Conservation (phyloP, 2,329 filamentous ascomycete genomes). For the Blastomyces parvus region DNA sequence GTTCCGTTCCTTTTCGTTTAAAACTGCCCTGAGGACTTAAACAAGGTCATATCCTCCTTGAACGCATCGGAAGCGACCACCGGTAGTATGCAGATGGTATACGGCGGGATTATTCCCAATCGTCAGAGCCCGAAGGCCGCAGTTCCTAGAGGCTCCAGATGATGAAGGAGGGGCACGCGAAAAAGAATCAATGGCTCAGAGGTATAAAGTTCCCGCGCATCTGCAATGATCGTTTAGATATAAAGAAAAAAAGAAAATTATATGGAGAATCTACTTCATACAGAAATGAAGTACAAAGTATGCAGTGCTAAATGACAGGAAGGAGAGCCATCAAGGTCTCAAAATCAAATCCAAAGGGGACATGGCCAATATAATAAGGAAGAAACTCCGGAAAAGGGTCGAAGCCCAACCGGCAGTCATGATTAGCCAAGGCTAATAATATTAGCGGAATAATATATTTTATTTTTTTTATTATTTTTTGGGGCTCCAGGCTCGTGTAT, state of each 20-base stretch:
- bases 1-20: constrained; percentile 3
- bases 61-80: background rate
- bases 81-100: background rate
- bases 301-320: background rate
- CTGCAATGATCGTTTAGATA: background rate
- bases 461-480: too few species aligned
- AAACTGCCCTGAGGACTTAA: background rate
- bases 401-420: background rate
- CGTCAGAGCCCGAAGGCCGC: background rate
- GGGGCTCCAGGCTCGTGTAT: background rate
- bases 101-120: background rate
- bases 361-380: constrained; percentile 1
- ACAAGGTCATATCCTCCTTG: constrained; percentile 3
- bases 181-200: background rate
- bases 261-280: constrained; percentile 3
- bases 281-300: background rate
- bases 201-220: background rate
- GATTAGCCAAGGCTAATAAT: background rate
- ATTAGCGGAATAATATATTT: background rate
- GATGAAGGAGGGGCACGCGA: background rate
- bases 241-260: background rate
- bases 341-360: background rate
- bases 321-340: constrained; percentile 1
- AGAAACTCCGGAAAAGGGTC: background rate
- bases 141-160: background rate